Percentiles rank a stretch among this genome's conserved stretches.
phyloP scores from a whole-genome alignment of 805 yeast genomes.

The Saccharomycodes ludwigii region DNA sequence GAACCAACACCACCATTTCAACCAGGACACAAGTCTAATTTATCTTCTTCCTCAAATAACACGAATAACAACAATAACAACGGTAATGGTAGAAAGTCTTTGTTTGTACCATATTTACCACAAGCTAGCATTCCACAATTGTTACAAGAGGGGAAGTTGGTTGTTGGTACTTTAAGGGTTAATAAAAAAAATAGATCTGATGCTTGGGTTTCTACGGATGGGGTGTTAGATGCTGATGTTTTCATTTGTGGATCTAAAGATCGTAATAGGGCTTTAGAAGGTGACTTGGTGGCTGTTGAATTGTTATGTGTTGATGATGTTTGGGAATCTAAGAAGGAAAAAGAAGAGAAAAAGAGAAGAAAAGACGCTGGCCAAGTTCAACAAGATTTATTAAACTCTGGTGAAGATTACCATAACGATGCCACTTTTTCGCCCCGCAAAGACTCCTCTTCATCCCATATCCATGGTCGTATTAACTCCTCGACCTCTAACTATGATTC shows the following conservation, averaged over 20 bases:
- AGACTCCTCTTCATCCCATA: conserved; percentile 14
- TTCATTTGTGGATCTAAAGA: conserved; percentile 97
- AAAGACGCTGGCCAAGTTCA: conserved; percentile 38
- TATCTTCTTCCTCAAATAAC: conserved; percentile 34
- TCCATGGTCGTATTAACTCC: no score
- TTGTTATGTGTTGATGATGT: conserved; percentile 92
- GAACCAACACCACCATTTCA: conserved; percentile 33
- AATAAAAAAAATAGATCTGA: conserved; percentile 94
- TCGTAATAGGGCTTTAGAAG: conserved; percentile 93
- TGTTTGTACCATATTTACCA: conserved; percentile 93
- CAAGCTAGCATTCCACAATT: conserved; percentile 85
- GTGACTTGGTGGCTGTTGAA: conserved; percentile 93
- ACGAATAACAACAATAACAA: conserved; percentile 28
- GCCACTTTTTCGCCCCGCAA: conserved; percentile 44
- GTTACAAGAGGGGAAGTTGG: conserved; percentile 80
- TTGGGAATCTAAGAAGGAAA: conserved; percentile 92
- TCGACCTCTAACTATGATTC: no score
- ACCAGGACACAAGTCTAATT: conserved; percentile 74
- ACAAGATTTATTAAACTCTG: conserved; percentile 30
- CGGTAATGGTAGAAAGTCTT: conserved; percentile 50
- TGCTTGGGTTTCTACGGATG: conserved; percentile 97
- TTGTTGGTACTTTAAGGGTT: conserved; percentile 85
- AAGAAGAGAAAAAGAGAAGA: conserved; percentile 92
- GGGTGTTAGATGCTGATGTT: conserved; percentile 89
- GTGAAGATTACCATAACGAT: conserved; percentile 69